Evolutionary conservation across 2,329 filamentous ascomycete genomes (phyloP).

Genomic region (Aspergillus sp.): DNA sequence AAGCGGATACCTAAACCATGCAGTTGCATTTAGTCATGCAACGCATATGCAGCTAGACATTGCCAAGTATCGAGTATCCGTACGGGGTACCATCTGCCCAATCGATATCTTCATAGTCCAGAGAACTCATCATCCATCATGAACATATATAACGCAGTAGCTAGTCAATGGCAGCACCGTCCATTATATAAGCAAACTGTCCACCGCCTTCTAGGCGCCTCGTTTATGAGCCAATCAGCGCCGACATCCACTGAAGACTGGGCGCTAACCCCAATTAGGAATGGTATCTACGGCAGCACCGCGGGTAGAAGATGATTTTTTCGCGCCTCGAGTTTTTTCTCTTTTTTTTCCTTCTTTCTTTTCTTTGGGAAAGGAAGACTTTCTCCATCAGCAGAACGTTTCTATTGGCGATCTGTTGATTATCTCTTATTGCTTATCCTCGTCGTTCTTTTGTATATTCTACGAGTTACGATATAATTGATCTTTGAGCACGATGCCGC

Average conservation of each 20-base stretch:
- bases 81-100: too few relatives aligned
- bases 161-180: too few relatives aligned
- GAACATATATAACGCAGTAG: too few relatives aligned
- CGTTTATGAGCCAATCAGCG: slow-evolving; percentile 25
- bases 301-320: slow-evolving; percentile 22
- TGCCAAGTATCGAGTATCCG: too few relatives aligned
- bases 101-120: too few relatives aligned
- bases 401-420: slow-evolving; percentile 38
- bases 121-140: too few relatives aligned
- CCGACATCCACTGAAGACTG: not conserved
- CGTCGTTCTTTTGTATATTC: slow-evolving; percentile 8
- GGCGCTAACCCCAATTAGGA: slow-evolving; percentile 16
- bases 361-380: slow-evolving; percentile 51
- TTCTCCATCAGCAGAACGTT: slow-evolving; percentile 52
- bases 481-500: slow-evolving; percentile 56
- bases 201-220: slow-evolving; percentile 18
- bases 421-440: slow-evolving; percentile 18
- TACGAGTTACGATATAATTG: slow-evolving; percentile 19
- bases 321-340: slow-evolving; percentile 25
- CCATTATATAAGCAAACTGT: slow-evolving; percentile 1
- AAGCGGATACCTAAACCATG: too few relatives aligned
- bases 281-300: slow-evolving; percentile 10
- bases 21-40: too few relatives aligned
- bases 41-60: too few relatives aligned
- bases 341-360: slow-evolving; percentile 39